These are phyloP conservation scores for Dillenia suffruticosa DNA, from an alignment of 164 flowering plant species.

Conservation along the genomic window DNA sequence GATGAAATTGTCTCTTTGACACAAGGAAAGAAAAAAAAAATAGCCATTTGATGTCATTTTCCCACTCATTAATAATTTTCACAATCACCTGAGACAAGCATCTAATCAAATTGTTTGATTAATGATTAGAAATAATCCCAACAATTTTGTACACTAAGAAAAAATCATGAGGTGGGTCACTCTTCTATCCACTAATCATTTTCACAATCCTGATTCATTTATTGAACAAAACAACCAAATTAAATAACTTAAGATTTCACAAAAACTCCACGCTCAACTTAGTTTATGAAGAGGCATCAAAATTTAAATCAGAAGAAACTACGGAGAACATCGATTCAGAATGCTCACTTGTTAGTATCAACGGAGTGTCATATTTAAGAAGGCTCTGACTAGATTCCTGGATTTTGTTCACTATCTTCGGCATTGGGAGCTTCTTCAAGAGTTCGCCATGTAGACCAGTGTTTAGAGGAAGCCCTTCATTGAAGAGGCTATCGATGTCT, in stretches of 20 bases:
- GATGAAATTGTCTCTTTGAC: not conserved
- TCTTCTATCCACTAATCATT: too few relatives aligned
- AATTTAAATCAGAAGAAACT: not conserved
- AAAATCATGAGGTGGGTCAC: too few relatives aligned
- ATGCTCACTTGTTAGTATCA: constrained; percentile 70
- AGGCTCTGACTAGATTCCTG: constrained; percentile 68
- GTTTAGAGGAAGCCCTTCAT: constrained; percentile 69
- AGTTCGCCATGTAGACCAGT: constrained; percentile 62
- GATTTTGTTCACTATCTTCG: constrained; percentile 40
- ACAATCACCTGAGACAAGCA: not conserved
- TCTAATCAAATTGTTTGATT: too few relatives aligned
- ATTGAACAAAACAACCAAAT: too few relatives aligned
- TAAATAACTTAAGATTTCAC: too few relatives aligned
- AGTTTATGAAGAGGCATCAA: too few relatives aligned
- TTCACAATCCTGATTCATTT: too few relatives aligned
- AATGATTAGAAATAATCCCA: too few relatives aligned
- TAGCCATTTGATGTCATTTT: not conserved
- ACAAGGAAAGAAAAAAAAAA: too few relatives aligned
- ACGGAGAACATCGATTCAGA: not conserved
- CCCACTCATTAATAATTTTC: too few relatives aligned
- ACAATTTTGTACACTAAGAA: too few relatives aligned
- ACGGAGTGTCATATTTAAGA: constrained; percentile 76
- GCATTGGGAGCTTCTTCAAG: constrained; percentile 68
- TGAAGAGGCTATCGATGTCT: constrained; percentile 76
- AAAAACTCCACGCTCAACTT: too few relatives aligned